Conservation (phyloP, 768 basidiomycete species). For the Pulveroboletus ravenelii region DNA sequence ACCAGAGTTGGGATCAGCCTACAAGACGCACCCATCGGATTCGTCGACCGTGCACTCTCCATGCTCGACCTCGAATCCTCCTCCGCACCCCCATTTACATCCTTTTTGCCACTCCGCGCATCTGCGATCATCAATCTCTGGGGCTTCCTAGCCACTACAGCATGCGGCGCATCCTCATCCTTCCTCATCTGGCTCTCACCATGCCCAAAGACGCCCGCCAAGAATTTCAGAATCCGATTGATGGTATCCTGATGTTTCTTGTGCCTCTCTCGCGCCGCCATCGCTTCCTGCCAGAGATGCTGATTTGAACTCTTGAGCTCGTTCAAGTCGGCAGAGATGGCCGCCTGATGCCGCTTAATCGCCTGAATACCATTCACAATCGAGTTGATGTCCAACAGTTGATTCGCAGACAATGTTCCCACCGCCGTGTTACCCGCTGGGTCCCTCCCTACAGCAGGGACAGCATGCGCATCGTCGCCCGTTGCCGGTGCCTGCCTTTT, state of each 20-base stretch:
- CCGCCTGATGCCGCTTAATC: conserved; percentile 88
- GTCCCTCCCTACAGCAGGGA: conserved; percentile 14
- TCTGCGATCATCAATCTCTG: conserved; percentile 69
- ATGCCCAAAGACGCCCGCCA: conserved; percentile 86
- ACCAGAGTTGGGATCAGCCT: not conserved
- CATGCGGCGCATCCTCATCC: conserved; percentile 33
- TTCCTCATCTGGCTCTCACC: conserved; percentile 36
- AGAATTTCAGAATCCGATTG: conserved; percentile 89
- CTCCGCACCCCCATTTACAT: conserved; percentile 37
- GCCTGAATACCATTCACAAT: conserved; percentile 78
- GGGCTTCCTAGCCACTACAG: conserved; percentile 46
- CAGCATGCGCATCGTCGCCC: conserved; percentile 30
- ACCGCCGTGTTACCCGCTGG: conserved; percentile 12
- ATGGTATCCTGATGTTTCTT: conserved; percentile 96
- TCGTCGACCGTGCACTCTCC: conserved; percentile 23
- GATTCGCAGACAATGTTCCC: conserved; percentile 37
- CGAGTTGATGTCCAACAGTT: conserved; percentile 70
- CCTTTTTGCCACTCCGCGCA: conserved; percentile 35
- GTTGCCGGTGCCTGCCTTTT: conserved; percentile 53
- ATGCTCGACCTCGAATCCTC: conserved; percentile 34
- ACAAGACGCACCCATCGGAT: conserved; percentile 9
- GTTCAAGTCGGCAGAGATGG: conserved; percentile 86
- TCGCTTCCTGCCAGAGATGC: conserved; percentile 88
- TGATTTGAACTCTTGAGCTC: conserved; percentile 86
- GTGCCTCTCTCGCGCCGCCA: conserved; percentile 71